Conservation (phyloP, 2,329 filamentous ascomycete species). For the Trichoderma hamatum region DNA sequence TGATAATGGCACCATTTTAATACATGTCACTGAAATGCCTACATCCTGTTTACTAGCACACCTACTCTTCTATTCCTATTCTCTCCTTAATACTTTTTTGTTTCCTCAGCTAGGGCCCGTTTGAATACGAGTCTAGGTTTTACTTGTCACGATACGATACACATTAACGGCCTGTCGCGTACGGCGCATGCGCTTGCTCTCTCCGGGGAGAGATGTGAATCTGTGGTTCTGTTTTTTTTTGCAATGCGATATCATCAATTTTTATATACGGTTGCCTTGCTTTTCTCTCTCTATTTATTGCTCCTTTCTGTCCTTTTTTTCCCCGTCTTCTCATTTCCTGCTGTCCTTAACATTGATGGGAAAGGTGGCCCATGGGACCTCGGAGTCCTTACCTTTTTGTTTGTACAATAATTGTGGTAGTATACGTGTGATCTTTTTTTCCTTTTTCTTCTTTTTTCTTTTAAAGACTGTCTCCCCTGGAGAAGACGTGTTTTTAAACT, state of each 20-base stretch:
- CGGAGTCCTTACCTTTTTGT: not conserved
- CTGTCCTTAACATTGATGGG: not conserved
- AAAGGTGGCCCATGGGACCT: not conserved
- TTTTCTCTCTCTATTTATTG: not conserved
- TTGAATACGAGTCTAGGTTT: constrained; percentile 16
- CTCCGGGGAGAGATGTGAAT: constrained; percentile 23
- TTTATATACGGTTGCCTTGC: not conserved
- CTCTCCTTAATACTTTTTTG: constrained; percentile 28
- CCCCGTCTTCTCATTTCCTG: not conserved
- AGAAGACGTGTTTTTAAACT: not conserved
- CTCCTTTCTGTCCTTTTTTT: not conserved
- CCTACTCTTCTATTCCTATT: constrained; percentile 28
- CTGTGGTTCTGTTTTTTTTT: not conserved
- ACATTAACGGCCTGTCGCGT: constrained; percentile 24
- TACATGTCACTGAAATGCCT: constrained; percentile 26
- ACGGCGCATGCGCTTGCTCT: constrained; percentile 23
- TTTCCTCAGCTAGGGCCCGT: not conserved
- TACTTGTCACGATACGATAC: constrained; percentile 20
- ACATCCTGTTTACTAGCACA: constrained; percentile 22
- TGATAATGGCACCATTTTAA: not conserved
- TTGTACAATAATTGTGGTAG: constrained; percentile 24
- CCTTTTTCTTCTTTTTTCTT: not conserved
- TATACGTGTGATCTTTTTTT: not conserved
- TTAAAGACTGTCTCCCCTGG: not conserved
- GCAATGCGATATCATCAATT: constrained; percentile 16